Conservation (phyloP, 129 eudicot species). For the Flaveria robusta region DNA sequence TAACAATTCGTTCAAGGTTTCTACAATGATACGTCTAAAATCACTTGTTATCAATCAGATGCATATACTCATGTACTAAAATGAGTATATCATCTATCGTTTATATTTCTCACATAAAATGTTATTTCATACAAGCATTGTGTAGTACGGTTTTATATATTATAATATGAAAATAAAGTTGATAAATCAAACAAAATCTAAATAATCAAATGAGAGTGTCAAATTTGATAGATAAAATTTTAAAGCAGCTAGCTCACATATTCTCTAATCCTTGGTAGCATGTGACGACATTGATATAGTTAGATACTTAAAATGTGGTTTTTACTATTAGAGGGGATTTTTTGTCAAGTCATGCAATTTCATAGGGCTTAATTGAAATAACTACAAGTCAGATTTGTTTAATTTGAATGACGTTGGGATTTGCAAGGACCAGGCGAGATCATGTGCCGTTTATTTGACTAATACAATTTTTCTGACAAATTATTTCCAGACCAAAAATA, state of each 20-base stretch:
- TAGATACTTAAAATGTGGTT: neutral
- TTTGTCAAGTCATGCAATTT: neutral
- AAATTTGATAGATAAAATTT: neutral
- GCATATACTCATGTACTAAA: too few relatives aligned
- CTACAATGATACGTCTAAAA: neutral
- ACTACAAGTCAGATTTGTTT: conserved; percentile 13
- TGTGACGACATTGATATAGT: neutral
- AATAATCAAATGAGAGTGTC: neutral
- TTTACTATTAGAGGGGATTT: conserved; percentile 1
- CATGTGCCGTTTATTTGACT: conserved; percentile 45
- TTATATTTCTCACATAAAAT: too few relatives aligned
- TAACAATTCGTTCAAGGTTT: too few relatives aligned
- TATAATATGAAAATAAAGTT: too few relatives aligned
- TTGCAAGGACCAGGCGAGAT: conserved; percentile 37
- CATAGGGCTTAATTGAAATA: conserved; percentile 5
- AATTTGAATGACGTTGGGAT: conserved; percentile 42
- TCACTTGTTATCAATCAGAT: too few relatives aligned
- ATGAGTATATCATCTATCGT: too few relatives aligned
- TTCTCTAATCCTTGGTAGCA: too few relatives aligned
- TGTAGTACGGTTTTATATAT: too few relatives aligned
- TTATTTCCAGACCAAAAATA: neutral
- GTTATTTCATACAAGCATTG: too few relatives aligned
- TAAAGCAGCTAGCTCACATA: too few relatives aligned
- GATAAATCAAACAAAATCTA: too few relatives aligned
- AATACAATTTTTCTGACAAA: conserved; percentile 20